Conservation (phyloP, 2,329 filamentous ascomycete species). For the Camptophora hylomeconis region DNA sequence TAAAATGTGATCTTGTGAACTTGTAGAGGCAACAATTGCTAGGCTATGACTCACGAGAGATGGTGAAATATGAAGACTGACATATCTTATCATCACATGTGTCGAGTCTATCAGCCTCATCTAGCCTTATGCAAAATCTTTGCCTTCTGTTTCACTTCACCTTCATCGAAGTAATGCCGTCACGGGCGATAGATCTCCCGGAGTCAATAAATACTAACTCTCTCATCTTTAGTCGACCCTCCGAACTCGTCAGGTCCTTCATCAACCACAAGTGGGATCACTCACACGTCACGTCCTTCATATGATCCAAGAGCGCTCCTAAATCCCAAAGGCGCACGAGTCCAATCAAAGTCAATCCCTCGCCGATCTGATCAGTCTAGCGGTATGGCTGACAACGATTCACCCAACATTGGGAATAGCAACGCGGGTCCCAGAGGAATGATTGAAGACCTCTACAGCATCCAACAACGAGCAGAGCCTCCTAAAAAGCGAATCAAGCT, state of each 20-base stretch:
- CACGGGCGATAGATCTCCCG: background rate
- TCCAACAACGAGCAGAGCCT: constrained; percentile 50
- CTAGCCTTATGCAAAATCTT: background rate
- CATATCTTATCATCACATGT: background rate
- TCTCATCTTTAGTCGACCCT: background rate
- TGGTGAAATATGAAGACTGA: background rate
- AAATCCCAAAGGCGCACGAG: constrained; percentile 8
- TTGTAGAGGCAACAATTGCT: background rate
- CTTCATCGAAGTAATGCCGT: background rate
- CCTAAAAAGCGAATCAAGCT: constrained; percentile 56
- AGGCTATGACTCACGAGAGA: background rate
- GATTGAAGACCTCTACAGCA: constrained; percentile 64
- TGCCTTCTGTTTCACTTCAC: background rate
- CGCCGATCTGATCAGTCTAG: background rate
- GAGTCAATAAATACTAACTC: background rate
- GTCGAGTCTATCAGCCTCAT: background rate
- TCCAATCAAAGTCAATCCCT: background rate
- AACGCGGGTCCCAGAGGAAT: constrained; percentile 28
- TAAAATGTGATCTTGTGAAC: no score
- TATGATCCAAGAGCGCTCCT: constrained; percentile 13
- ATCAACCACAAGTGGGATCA: background rate
- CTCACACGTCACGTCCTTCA: constrained; percentile 1
- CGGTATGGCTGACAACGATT: background rate
- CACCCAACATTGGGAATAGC: background rate
- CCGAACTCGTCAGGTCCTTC: background rate